Evolutionary conservation across 2,329 filamentous ascomycete genomes (phyloP), one percentile per base, ranked within the genome.

Genomic region (Penicillium sclerotigenum): DNA sequence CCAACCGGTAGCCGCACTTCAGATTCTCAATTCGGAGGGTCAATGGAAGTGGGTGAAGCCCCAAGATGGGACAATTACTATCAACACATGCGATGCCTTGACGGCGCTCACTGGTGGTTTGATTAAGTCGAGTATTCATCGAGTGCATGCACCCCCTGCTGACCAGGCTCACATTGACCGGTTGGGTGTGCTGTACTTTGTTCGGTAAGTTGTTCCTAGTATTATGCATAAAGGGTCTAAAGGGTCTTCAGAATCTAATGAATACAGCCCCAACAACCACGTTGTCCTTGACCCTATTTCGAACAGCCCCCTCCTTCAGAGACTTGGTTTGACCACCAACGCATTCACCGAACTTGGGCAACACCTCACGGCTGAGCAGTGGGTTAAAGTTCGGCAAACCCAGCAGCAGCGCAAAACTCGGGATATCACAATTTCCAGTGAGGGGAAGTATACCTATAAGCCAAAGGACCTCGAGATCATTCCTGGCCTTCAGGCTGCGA

Each of bases 1-100:
- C 0, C 83, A 85, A 58, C 83, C 83, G 0, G 79, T 85, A 1
- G 81, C 82, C 0, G 82, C 79, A 0, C 73, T 85, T 1, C 83
- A 86, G 61, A 81, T 85, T 26, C 78, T 80, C 18, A 75, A 77
- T n/a, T 69, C 75, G 0, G 73, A 77, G 0, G 75, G 75, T 1
- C 56, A 77, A 3, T 83, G 81, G 80, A 81, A 79, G 37, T 82
- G 75, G 71, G 79, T 80, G 0, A 74, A 73, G 20, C 77, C 80
- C 0, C 74, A 80, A 2, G 73, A 79, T 7, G 80, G 78, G 0
- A 81, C 77, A 0, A 75, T 83, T 9, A 81, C 80, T 0, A 79
- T 82, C 29, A 83, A 82, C 49, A 77, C 79, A 0, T 78, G 77
- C 7, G 80, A 83, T 60, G 75, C 79, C 0, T 61, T 82, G 34